phyloP scores from a whole-genome alignment of 2,329 filamentous ascomycete genomes.

The Trichophyton verrucosum region DNA sequence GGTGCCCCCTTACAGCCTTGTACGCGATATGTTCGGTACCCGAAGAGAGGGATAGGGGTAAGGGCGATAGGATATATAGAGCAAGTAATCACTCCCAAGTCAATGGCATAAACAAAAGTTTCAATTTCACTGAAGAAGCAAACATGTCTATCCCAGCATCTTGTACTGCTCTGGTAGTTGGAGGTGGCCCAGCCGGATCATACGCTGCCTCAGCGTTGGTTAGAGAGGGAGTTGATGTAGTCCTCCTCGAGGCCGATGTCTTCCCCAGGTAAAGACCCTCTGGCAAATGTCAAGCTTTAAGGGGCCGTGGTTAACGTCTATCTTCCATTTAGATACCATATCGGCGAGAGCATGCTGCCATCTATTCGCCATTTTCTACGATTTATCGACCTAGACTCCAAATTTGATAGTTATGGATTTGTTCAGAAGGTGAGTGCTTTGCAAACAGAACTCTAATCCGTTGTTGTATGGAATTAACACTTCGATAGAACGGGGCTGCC shows the following conservation, averaged over 20 bases:
- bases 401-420: constrained; percentile 33
- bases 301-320: background rate
- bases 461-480: background rate
- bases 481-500: constrained; percentile 25
- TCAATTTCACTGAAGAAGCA: background rate
- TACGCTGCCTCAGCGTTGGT: constrained; percentile 34
- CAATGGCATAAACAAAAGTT: background rate
- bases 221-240: constrained; percentile 35
- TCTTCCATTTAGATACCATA: constrained; percentile 22
- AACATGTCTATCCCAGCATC: constrained; percentile 15
- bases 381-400: constrained; percentile 35
- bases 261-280: constrained; percentile 27
- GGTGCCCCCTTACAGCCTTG: background rate
- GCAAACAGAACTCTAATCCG: background rate
- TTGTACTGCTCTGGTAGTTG: constrained; percentile 32
- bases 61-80: background rate
- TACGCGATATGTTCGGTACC: background rate
- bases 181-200: constrained; percentile 37
- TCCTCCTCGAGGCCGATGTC: constrained; percentile 35
- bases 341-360: constrained; percentile 28
- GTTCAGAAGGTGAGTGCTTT: constrained; percentile 24
- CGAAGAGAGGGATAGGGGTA: background rate
- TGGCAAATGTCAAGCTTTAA: background rate
- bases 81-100: background rate
- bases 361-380: constrained; percentile 33